Conservation (phyloP, 257 asterid genomes). For the Paulownia fortunei region DNA sequence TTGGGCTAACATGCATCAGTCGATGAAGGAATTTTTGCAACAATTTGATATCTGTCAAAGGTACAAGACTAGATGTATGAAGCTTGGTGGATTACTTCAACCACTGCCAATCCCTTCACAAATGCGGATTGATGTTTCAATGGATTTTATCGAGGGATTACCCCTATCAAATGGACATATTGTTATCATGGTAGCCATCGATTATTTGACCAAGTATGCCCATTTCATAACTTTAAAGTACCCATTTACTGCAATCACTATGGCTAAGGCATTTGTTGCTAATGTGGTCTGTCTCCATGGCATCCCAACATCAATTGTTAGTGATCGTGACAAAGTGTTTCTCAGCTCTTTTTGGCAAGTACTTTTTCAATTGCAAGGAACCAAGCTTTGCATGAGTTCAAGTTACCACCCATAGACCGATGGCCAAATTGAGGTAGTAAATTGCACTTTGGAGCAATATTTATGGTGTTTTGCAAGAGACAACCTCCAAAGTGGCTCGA, state of each 20-base stretch:
- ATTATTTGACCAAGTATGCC: slow-evolving; percentile 13
- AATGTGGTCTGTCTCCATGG: background rate
- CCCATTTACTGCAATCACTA: background rate
- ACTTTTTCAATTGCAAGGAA: background rate
- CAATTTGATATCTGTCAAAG: background rate
- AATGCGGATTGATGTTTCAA: background rate
- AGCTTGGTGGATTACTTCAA: background rate
- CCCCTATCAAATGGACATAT: background rate
- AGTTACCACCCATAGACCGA: background rate
- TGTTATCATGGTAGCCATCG: background rate
- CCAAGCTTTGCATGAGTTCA: background rate
- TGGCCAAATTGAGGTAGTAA: background rate
- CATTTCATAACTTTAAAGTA: background rate
- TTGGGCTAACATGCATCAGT: background rate
- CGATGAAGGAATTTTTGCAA: slow-evolving; percentile 4
- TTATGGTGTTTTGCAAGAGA: background rate
- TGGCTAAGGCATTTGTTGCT: background rate
- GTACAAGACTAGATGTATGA: background rate
- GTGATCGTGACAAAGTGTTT: slow-evolving; percentile 11
- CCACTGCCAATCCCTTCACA: background rate
- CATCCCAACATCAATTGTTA: background rate
- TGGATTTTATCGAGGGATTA: slow-evolving; percentile 20
- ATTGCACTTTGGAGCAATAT: slow-evolving; percentile 7
- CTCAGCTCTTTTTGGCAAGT: slow-evolving; percentile 6
- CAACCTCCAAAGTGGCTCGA: no score